A percentile compares a stretch with the other conserved stretches of the same genome.
Evolutionary conservation across 2,329 filamentous ascomycete genomes (phyloP).

Genomic region (Xylariomycetidae sp.): DNA sequence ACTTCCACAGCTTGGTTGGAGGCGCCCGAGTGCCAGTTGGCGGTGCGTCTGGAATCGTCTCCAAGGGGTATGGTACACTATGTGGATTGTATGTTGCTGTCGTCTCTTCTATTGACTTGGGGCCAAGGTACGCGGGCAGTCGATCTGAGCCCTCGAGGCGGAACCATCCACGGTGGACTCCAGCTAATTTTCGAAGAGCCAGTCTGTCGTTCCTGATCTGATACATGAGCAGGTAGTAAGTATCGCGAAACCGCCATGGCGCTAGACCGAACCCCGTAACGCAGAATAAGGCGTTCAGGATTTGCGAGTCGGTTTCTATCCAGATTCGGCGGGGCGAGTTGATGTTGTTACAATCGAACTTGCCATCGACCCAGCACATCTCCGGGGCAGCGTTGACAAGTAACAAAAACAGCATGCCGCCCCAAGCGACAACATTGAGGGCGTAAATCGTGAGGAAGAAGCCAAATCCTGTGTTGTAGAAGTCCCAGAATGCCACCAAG

Average conservation of each 20-base stretch:
- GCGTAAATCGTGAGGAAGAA: constrained; percentile 75
- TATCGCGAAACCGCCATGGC: constrained; percentile 77
- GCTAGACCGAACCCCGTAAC: constrained; percentile 79
- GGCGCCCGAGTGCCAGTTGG: constrained; percentile 66
- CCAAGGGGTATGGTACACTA: constrained; percentile 56
- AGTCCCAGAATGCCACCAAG: constrained; percentile 60
- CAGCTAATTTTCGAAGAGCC: constrained; percentile 63
- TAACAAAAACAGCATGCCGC: constrained; percentile 83
- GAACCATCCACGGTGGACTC: constrained; percentile 71
- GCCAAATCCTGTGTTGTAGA: constrained; percentile 67
- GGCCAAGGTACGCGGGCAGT: constrained; percentile 47
- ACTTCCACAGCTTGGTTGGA: constrained; percentile 64
- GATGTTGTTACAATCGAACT: constrained; percentile 58
- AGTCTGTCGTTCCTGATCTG: constrained; percentile 45
- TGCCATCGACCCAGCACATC: constrained; percentile 57
- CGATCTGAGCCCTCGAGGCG: constrained; percentile 60
- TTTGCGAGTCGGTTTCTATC: constrained; percentile 81
- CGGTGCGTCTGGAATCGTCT: constrained; percentile 58
- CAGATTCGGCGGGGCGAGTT: constrained; percentile 73
- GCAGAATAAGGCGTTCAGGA: constrained; percentile 79
- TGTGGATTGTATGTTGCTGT: constrained; percentile 32
- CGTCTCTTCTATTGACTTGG: constrained; percentile 41
- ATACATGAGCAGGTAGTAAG: constrained; percentile 66
- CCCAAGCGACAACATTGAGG: constrained; percentile 81
- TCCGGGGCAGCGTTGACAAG: constrained; percentile 68